Evolutionary conservation across 2,329 filamentous ascomycete genomes (phyloP).

Genomic region (Ramularia endophylla): DNA sequence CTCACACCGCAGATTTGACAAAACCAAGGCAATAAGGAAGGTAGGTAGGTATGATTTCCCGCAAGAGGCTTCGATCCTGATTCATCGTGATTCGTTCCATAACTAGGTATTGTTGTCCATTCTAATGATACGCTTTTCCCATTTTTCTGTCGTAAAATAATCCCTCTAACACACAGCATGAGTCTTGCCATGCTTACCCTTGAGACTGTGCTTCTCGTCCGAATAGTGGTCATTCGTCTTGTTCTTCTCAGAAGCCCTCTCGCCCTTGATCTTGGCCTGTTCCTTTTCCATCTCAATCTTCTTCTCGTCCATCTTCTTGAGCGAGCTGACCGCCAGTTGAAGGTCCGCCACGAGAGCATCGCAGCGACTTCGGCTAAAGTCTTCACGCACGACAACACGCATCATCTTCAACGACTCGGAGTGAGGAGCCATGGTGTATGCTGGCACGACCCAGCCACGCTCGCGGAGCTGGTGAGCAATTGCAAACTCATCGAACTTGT

Average conservation of each 20-base stretch:
- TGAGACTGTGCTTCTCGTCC: constrained; percentile 78
- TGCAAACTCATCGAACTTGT: constrained; percentile 51
- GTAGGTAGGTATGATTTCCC: too few relatives aligned
- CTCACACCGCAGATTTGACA: too few relatives aligned
- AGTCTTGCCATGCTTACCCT: constrained; percentile 86
- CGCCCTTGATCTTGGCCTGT: constrained; percentile 18
- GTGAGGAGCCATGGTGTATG: constrained; percentile 94
- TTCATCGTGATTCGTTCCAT: too few relatives aligned
- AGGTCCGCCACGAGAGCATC: constrained; percentile 74
- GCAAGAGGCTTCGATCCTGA: too few relatives aligned
- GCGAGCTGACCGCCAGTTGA: constrained; percentile 64
- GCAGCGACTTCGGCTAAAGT: constrained; percentile 77
- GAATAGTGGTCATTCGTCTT: constrained; percentile 45
- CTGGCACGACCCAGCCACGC: constrained; percentile 87
- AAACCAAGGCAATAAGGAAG: too few relatives aligned
- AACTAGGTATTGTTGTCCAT: too few relatives aligned
- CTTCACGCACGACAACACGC: constrained; percentile 85
- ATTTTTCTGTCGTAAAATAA: neutral
- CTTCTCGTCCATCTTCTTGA: constrained; percentile 69
- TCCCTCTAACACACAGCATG: constrained; percentile 70
- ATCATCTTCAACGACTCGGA: constrained; percentile 82
- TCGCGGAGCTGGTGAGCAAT: constrained; percentile 76
- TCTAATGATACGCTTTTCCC: neutral
- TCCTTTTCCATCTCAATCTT: constrained; percentile 63
- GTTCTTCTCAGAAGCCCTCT: constrained; percentile 24